phyloP scores from a whole-genome alignment of 2,329 filamentous ascomycete species.

The Nothophaeocryptopus gaeumannii region DNA sequence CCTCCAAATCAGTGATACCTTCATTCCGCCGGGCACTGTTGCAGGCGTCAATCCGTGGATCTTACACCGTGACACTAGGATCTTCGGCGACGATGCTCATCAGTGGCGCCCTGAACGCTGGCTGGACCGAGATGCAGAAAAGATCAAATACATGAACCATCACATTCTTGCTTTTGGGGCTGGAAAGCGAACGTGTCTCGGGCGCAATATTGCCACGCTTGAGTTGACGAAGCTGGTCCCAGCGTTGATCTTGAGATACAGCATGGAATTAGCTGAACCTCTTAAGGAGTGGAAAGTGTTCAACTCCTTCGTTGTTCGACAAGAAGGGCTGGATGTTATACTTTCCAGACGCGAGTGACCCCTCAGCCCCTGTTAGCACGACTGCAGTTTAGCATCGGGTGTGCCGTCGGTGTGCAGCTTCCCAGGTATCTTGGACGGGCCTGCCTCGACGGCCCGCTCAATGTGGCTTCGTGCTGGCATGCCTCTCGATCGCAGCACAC shows the following conservation, averaged over 20 bases:
- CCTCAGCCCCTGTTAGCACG: too few species aligned
- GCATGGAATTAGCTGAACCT: slow-evolving; percentile 13
- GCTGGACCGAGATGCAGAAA: slow-evolving; percentile 49
- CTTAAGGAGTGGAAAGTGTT: slow-evolving; percentile 10
- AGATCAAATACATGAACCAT: slow-evolving; percentile 62
- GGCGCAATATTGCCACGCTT: slow-evolving; percentile 19
- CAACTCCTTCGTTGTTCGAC: slow-evolving; percentile 14
- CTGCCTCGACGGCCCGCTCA: too few species aligned
- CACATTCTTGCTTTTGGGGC: slow-evolving; percentile 50
- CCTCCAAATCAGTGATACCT: slow-evolving; percentile 18
- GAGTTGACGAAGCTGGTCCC: slow-evolving; percentile 22
- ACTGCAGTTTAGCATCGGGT: too few species aligned
- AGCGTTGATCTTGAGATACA: slow-evolving; percentile 14
- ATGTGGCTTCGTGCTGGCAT: too few species aligned
- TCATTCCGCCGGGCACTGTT: slow-evolving; percentile 40
- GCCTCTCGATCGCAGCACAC: too few species aligned
- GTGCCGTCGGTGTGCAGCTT: too few species aligned
- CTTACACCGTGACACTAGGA: slow-evolving; percentile 38
- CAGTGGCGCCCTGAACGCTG: slow-evolving; percentile 47
- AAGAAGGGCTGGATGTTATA: slow-evolving; percentile 15
- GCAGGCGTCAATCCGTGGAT: slow-evolving; percentile 48
- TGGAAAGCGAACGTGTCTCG: slow-evolving; percentile 20
- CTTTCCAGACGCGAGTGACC: background rate
- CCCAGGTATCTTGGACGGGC: too few species aligned
- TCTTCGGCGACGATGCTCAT: slow-evolving; percentile 38